Base-by-base conservation (phyloP, 2,329 filamentous ascomycete species). In the Coniochaeta pulveracea region DNA sequence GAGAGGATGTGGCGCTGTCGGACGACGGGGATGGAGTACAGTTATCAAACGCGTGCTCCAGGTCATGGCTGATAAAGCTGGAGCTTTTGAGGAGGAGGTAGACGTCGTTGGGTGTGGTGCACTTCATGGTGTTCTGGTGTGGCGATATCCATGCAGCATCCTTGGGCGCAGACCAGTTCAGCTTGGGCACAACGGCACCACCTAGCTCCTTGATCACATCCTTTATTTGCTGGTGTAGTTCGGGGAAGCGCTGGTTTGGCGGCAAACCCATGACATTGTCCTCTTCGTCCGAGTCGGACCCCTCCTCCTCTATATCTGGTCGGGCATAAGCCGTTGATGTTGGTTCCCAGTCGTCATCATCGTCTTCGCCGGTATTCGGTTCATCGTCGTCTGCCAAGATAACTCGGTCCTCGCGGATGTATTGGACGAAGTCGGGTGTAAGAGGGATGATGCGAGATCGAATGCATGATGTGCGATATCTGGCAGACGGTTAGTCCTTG, bases 121-220 rank as follows among this genome's bases (percentile, higher is more conserved):
- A 98, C 55, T 93, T 85, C 60, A 95, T 81, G 29, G 84, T 93
- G 56, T 98, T 98, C 47, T 78, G 57, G 68, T 89, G 53, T 59
- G 58, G 78, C 58, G 71, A 76, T 56, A 98, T 95, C 81, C 86
- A 95, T 15, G 83, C 85, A 7, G 91, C 91, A 52, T 98, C 91
- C 55, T 95, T 94, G 4, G 91, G 91, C 4, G 86, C 80, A 5
- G 88, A 95, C 91, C 91, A 98, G 61, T 96, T 96, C 29, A 98
- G 64, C 57, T 98, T 98, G 1, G 91, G 91, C 2, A 82, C 79
- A 7, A 94, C 88, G 39, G 79, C 76, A 38, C 89, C 89, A 11
- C 85, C 88, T 1, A 96, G 70, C 46, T 88, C 81, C 10, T 66
- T 58, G 40, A 98, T 95, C 26, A 73, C 82, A 16, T 73, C 64